Base-by-base conservation (phyloP, 2,329 filamentous ascomycete species). In the Diaporthe vaccinii region DNA sequence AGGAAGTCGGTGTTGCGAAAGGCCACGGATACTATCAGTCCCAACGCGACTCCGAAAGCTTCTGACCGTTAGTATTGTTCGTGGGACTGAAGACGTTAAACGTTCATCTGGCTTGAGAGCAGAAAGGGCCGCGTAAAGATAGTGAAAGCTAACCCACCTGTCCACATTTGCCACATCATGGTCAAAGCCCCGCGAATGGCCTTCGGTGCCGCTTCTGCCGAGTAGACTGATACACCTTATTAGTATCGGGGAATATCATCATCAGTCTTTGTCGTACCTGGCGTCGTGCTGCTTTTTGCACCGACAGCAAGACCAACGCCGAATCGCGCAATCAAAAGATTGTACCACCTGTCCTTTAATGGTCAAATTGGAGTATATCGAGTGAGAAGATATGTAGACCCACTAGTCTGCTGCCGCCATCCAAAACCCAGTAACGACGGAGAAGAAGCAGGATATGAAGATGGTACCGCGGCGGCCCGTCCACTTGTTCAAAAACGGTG, bases 401-500 rank as follows among this genome's bases (percentile, higher is more conserved):
- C 2, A 67, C 62, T 44, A 49, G 28, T 67, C 62, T 51, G 62
- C 62, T 67, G 62, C 62, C 10, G 62, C 62, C 62, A 67, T 67
- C 62, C 62, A 67, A 12, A 67, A 67, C 4, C 62, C 62, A 15
- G 62, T 67, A 20, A 67, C 62, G 2, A 67, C 62, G 5, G 62
- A 67, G 22, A 67, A 67, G 62, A 67, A 67, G 44, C 62, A 67
- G 2, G 90, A 90, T 73, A 92, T 86, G 80, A 92, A 92, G 70
- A 93, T 92, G 5, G 91, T 92, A 39, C 91, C 91, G 2, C 91
- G 87, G 46, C 91, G 89, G 8, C 91, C 91, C 73, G 92, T 90
- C 79, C 84, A 88, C 75, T 90, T 88, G 80, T 93, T 93, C 74
- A 92, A 87, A 2, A 81, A 76, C 0, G 82, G 81, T 20, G 81